Conservation (phyloP, 805 yeast species). For the Wickerhamiella alocasiicola region DNA sequence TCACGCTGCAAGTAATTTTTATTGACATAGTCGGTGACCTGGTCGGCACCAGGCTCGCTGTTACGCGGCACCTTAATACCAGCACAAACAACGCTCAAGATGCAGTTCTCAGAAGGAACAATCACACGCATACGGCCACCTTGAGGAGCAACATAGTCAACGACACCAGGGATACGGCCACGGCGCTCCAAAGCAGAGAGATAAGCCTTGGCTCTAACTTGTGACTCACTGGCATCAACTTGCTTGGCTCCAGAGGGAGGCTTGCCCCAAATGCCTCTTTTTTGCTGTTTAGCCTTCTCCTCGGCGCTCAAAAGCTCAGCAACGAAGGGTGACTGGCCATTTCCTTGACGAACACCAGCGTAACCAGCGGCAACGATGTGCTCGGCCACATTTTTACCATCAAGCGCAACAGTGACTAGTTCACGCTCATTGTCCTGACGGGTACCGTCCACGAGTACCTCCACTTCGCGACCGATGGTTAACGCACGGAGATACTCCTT, state of each 20-base stretch:
- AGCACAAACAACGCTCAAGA: conserved; percentile 59
- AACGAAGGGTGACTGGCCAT: conserved; percentile 65
- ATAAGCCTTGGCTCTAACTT: conserved; percentile 60
- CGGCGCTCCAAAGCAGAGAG: conserved; percentile 57
- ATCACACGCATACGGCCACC: conserved; percentile 53
- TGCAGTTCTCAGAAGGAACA: conserved; percentile 60
- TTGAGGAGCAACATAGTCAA: conserved; percentile 52
- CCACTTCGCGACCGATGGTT: conserved; percentile 59
- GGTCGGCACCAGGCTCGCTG: conserved; percentile 30
- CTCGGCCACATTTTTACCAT: conserved; percentile 49
- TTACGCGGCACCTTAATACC: conserved; percentile 45
- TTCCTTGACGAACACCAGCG: conserved; percentile 73
- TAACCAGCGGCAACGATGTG: conserved; percentile 50
- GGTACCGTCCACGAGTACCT: conserved; percentile 47
- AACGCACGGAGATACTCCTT: conserved; percentile 60
- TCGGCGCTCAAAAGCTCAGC: conserved; percentile 64
- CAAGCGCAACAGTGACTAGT: conserved; percentile 45
- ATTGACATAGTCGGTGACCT: conserved; percentile 41
- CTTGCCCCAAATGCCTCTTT: conserved; percentile 50
- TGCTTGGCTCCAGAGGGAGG: conserved; percentile 47
- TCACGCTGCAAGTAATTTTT: conserved; percentile 56
- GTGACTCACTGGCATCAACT: conserved; percentile 70
- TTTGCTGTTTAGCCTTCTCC: conserved; percentile 40
- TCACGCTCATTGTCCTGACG: conserved; percentile 57
- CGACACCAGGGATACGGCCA: conserved; percentile 51